phyloP scores from a whole-genome alignment of 2,329 filamentous ascomycete species.

The Pseudocercospora ulei region DNA sequence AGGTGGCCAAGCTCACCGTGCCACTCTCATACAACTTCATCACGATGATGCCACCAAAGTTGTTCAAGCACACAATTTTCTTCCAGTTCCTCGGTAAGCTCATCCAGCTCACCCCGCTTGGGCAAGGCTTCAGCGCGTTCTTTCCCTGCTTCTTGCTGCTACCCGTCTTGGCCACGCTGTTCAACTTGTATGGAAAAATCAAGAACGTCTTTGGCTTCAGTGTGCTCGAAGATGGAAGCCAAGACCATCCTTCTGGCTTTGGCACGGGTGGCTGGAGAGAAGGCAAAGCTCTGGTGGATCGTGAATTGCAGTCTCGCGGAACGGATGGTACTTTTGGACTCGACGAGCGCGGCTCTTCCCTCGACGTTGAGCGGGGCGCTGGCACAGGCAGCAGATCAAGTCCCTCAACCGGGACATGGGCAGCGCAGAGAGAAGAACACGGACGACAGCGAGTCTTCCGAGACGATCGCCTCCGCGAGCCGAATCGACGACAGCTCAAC shows the following conservation, averaged over 20 bases:
- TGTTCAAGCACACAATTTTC: slow-evolving; percentile 72
- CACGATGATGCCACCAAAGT: slow-evolving; percentile 65
- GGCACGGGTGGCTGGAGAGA: slow-evolving; percentile 83
- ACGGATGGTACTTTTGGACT: slow-evolving; percentile 33
- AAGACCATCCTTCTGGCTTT: slow-evolving; percentile 54
- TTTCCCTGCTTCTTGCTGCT: slow-evolving; percentile 83
- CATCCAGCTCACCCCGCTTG: slow-evolving; percentile 73
- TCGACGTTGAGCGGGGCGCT: slow-evolving; percentile 26
- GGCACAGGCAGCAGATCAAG: slow-evolving; percentile 8
- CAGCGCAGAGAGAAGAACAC: slow-evolving; percentile 8
- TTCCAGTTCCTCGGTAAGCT: slow-evolving; percentile 74
- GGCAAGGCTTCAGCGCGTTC: slow-evolving; percentile 73
- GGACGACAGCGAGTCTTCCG: slow-evolving; percentile 12
- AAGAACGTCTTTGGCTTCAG: slow-evolving; percentile 70
- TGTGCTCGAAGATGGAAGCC: slow-evolving; percentile 64
- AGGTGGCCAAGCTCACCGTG: slow-evolving; percentile 85
- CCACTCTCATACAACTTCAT: slow-evolving; percentile 94
- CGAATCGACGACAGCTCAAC: slow-evolving; percentile 30
- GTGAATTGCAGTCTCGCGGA: slow-evolving; percentile 50
- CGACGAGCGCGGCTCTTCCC: slow-evolving; percentile 26
- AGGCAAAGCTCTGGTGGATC: slow-evolving; percentile 78
- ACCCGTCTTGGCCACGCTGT: slow-evolving; percentile 73
- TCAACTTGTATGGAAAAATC: slow-evolving; percentile 78
- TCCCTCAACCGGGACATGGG: not conserved
- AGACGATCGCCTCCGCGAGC: slow-evolving; percentile 20